phyloP scores from a whole-genome alignment of 176 grass and related monocot genomes.

The Carex littledalei region DNA sequence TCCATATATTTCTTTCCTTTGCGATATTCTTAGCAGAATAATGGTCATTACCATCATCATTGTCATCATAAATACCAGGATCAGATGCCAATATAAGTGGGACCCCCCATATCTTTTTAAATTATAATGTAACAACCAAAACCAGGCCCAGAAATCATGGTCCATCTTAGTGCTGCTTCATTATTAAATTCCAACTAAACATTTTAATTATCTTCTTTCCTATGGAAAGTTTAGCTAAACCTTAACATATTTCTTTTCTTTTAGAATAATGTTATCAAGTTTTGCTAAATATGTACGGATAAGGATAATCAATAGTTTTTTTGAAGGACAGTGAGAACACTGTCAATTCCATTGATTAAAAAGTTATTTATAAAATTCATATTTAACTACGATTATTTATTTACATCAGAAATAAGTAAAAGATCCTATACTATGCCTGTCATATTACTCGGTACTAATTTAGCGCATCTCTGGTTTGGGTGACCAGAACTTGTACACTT shows the following conservation, averaged over 20 bases:
- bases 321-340: too few species aligned
- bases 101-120: not conserved
- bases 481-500: too few species aligned
- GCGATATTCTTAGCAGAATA: not conserved
- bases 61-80: not conserved
- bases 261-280: not conserved
- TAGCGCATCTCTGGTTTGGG: too few species aligned
- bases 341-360: too few species aligned
- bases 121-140: not conserved
- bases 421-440: too few species aligned
- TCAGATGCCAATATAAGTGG: not conserved
- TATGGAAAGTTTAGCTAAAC: not conserved
- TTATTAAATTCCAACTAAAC: not conserved
- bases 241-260: not conserved
- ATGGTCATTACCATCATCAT: not conserved
- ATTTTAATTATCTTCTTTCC: not conserved
- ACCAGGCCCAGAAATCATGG: not conserved
- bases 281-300: not conserved
- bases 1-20: too few species aligned
- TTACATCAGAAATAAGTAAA: too few species aligned
- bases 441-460: too few species aligned
- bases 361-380: too few species aligned
- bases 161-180: not conserved
- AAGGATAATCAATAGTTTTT: not conserved
- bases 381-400: too few species aligned